Evolutionary conservation across 2,329 filamentous ascomycete genomes (phyloP), one percentile per base, ranked within the genome.

Genomic region (Lachnellula hyalina): DNA sequence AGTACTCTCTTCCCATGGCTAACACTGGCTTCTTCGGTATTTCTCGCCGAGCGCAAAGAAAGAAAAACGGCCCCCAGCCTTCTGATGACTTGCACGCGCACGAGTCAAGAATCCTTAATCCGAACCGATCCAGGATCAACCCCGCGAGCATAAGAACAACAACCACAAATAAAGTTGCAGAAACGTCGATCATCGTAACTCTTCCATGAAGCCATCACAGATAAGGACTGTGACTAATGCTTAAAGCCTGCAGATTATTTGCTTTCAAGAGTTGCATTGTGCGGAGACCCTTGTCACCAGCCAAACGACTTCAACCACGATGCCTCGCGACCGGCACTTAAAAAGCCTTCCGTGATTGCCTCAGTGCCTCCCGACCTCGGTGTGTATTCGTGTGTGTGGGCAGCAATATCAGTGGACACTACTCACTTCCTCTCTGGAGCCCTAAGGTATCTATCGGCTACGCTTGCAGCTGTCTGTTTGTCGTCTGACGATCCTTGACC

Each of bases 391-490:
- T 48, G 48, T 51, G 53, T 48, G 53, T 55, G 53, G 53, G 53
- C 53, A 55, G 53, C 49, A 38, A 51, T 12, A 21, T 45, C 42
- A 51, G 8, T 55, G 47, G 53, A 55, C 36, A 28, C 32, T n/a
- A 5, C 34, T 42, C 19, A 34, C 32, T 28, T 17, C 4, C 23
- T 34, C 15, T 49, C 21, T 49, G 25, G 28, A 32, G 9, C 21
- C 21, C 36, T 28, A 7, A 2, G 5, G 5, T 25, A 25, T 50
- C 38, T 17, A 45, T 14, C 42, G 21, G 47, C 41, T 48, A 46
- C 51, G 14, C 35, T 34, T 25, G 19, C 21, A 28, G 42, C 34
- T 34, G 15, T 40, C 15, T 32, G 35, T 32, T 38, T 38, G 17
- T 23, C 11, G 11, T 25, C 11, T 38, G 21, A 21, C 32, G 28